Evolutionary conservation across 495 filamentous ascomycete species (phyloP).

Genomic region (Podospora conica): DNA sequence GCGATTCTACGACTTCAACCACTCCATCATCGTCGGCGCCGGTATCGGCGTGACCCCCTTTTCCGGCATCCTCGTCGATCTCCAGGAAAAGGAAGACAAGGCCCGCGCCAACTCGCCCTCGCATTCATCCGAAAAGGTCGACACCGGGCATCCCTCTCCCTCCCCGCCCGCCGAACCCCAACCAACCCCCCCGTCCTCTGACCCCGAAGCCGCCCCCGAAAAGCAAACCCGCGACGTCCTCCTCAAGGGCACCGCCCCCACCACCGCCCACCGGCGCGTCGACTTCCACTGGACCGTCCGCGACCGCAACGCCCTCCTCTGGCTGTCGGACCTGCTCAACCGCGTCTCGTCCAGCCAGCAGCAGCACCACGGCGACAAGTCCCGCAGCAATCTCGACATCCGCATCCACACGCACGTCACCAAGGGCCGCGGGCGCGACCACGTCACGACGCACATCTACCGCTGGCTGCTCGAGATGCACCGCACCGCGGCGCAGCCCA

Average conservation of each 20-base stretch:
- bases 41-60: slow-evolving; percentile 39
- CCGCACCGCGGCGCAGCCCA: slow-evolving; percentile 24
- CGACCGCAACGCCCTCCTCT: slow-evolving; percentile 33
- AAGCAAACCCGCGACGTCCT: background rate
- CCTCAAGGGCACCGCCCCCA: background rate
- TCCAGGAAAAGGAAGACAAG: slow-evolving; percentile 24
- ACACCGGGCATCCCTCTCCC: background rate
- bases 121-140: background rate
- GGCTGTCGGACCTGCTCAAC: slow-evolving; percentile 38
- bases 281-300: slow-evolving; percentile 41
- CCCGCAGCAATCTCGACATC: slow-evolving; percentile 26
- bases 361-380: slow-evolving; percentile 6
- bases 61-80: slow-evolving; percentile 33
- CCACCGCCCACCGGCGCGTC: slow-evolving; percentile 24
- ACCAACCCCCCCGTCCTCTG: background rate
- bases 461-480: slow-evolving; percentile 34
- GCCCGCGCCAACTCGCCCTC: background rate
- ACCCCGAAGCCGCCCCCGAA: background rate
- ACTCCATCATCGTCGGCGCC: slow-evolving; percentile 31
- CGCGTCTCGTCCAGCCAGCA: slow-evolving; percentile 18
- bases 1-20: slow-evolving; percentile 35
- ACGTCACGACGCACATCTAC: slow-evolving; percentile 33
- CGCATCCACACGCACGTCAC: slow-evolving; percentile 29
- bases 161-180: background rate
- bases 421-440: slow-evolving; percentile 13